These are phyloP conservation scores for Immersiella caudata DNA, from an alignment of 495 filamentous ascomycete genomes.

Conservation along the genomic window DNA sequence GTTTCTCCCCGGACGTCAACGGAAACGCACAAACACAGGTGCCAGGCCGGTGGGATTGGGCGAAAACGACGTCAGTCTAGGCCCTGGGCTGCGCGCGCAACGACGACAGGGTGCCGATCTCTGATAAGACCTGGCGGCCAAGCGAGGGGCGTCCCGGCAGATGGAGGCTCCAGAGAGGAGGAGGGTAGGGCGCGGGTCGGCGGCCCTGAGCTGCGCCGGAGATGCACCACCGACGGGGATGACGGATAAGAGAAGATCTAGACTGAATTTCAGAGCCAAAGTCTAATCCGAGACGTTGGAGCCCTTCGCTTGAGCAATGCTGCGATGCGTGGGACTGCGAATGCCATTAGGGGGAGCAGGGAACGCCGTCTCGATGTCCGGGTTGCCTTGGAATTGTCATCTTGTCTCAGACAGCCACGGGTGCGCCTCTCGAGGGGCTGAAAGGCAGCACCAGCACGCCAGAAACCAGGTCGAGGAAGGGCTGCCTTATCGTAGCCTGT, in stretches of 20 bases:
- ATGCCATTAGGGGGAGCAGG: background rate
- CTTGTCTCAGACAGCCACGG: background rate
- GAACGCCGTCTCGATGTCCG: background rate
- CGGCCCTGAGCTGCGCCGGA: slow-evolving; percentile 2
- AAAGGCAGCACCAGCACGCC: no score
- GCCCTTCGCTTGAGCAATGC: background rate
- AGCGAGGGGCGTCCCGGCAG: background rate
- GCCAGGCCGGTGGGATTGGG: slow-evolving; percentile 19
- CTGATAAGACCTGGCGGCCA: slow-evolving; percentile 19
- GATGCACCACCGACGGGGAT: slow-evolving; percentile 12
- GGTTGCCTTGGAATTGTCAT: background rate
- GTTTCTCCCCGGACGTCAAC: slow-evolving; percentile 21
- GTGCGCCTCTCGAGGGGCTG: background rate
- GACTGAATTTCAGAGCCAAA: background rate
- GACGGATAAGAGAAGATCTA: background rate
- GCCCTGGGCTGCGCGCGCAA: slow-evolving; percentile 6
- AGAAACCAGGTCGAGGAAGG: background rate
- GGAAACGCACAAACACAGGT: slow-evolving; percentile 22
- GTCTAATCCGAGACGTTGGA: background rate
- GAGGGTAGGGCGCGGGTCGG: background rate
- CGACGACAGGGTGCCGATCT: slow-evolving; percentile 17
- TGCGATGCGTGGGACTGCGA: background rate
- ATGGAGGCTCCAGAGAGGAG: slow-evolving; percentile 6
- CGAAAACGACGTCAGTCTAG: background rate
- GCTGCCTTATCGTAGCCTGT: background rate